Evolutionary conservation across 2,329 filamentous ascomycete species (phyloP).

Genomic region (Neofusicoccum sp.): DNA sequence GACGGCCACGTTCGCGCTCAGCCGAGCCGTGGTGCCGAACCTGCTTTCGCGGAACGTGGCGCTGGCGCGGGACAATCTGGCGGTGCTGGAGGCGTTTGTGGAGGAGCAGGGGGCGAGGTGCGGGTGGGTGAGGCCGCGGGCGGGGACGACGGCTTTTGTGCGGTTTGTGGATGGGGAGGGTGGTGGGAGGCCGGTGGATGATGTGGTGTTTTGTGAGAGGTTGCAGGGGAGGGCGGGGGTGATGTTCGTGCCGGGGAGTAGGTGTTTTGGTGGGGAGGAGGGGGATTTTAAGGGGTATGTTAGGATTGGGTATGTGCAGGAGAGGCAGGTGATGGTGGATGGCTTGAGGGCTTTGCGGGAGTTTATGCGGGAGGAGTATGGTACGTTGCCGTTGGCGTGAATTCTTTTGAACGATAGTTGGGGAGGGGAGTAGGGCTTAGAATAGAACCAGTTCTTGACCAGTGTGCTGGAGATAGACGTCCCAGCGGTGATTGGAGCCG

Average conservation of each 20-base stretch:
- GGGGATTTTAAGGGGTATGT: conserved; percentile 66
- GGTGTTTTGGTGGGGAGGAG: conserved; percentile 69
- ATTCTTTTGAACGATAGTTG: neutral
- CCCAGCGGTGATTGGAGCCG: neutral
- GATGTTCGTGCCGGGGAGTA: conserved; percentile 69
- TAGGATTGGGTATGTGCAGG: conserved; percentile 71
- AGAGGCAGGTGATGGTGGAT: conserved; percentile 64
- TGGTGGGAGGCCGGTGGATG: conserved; percentile 58
- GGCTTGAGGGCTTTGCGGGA: conserved; percentile 57
- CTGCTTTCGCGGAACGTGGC: conserved; percentile 63
- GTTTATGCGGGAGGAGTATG: conserved; percentile 57
- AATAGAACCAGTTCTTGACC: neutral
- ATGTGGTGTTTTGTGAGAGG: conserved; percentile 68
- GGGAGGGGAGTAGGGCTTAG: neutral
- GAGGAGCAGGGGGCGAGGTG: conserved; percentile 65
- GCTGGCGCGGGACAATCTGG: conserved; percentile 66
- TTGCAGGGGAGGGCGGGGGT: conserved; percentile 69
- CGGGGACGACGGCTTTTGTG: conserved; percentile 77
- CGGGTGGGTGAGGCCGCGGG: conserved; percentile 70
- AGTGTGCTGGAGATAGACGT: neutral
- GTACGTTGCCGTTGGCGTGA: conserved; percentile 45
- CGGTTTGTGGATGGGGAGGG: conserved; percentile 60
- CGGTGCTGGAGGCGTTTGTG: conserved; percentile 65
- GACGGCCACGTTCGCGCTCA: conserved; percentile 72
- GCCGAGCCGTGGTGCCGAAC: conserved; percentile 59